Evolutionary conservation across 208 protist genomes (phyloP).

Genomic region (Willaertia magna): DNA sequence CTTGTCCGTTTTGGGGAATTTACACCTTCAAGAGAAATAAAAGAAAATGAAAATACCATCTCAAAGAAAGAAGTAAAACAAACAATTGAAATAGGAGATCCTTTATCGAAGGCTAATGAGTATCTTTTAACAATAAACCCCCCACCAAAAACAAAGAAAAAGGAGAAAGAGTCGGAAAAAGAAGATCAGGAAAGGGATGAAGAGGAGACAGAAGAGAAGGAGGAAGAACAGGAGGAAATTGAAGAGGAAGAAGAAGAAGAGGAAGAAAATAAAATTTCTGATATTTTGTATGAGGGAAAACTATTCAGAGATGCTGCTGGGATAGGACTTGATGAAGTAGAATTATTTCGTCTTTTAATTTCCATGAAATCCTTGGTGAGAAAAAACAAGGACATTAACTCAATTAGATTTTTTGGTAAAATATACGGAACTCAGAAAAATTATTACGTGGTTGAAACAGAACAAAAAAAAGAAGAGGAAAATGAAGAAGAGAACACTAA

Average conservation of each 20-base stretch:
- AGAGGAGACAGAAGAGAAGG: neutral
- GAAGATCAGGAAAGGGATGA: neutral
- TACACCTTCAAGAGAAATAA: neutral
- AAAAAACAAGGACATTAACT: neutral
- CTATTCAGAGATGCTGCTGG: neutral
- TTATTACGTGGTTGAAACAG: neutral
- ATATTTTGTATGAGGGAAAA: neutral
- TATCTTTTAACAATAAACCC: neutral
- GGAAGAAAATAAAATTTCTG: neutral
- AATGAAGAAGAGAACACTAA: neutral
- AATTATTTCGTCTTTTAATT: neutral
- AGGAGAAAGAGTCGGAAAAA: neutral
- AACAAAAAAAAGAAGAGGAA: neutral
- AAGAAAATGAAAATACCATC: neutral
- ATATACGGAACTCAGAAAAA: neutral
- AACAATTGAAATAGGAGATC: neutral
- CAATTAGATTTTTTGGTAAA: slow-evolving; percentile 1
- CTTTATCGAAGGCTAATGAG: neutral
- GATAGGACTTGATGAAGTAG: neutral
- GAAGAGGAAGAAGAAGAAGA: neutral
- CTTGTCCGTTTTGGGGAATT: neutral
- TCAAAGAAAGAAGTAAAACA: neutral
- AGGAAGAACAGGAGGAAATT: neutral
- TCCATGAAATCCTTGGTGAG: neutral
- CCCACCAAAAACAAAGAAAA: neutral